Base-by-base conservation (phyloP, 805 yeast species). In the Cyberlindnera veronae region DNA sequence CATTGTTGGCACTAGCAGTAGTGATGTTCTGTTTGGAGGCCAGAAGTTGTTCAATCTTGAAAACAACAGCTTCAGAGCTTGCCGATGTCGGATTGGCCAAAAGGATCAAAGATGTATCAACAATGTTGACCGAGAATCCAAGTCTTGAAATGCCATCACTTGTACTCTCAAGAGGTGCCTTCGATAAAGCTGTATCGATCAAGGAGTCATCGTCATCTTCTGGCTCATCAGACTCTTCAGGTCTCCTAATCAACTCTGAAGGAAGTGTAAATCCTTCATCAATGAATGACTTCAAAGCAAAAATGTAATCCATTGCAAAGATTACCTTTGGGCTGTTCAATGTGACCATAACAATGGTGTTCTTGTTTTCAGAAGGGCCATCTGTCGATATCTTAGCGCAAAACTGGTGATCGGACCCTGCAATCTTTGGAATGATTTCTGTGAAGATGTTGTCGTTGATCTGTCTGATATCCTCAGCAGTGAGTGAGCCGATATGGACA, bases 21-120 rank as follows among this genome's bases (percentile, higher is more conserved):
- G 74, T 62, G 3, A 82, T 76, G 41, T 79, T 76, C 53, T 84
- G 89, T 43, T 83, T 77, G 0, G 91, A 74, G 3, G 86, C 57
- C 32, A 82, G 64, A 3, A 89, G 62, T 54, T 90, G 96, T 44
- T 84, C 95, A 12, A 89, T 78, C 54, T 86, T 85, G 66, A 93
- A 83, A 2, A 91, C 96, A 45, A 91, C 74, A 0, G 98, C 98
- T 53, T 90, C 95, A 0, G 95, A 77, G 45, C 79, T 72, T 3
- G 62, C 57, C 7, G 71, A 67, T 1, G 81, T 71, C 0, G 96
- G 86, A 57, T 91, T 85, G 0, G 96, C 95, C 31, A 93, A 63
- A 22, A 93, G 63, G 15, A 87, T 77, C 15, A 91, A 68, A 0
- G 95, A 86, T 1, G 91, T 80, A 40, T 87, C 82, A 6, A 80